Base-by-base conservation (phyloP, 805 yeast genomes). In the Millerozyma acaciae region DNA sequence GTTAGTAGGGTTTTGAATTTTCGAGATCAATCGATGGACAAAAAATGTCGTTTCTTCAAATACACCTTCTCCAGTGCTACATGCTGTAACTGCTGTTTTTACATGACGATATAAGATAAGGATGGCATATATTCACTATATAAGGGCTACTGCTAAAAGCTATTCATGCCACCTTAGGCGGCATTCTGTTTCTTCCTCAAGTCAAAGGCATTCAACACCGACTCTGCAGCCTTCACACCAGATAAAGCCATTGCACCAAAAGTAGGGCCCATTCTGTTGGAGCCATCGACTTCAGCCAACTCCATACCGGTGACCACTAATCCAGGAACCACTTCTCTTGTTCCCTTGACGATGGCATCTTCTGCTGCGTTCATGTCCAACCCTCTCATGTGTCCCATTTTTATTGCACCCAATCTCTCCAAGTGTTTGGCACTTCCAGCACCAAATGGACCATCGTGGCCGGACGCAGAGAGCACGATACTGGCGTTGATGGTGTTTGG, bases 401-500 rank as follows among this genome's bases (percentile, higher is more conserved):
- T 36, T 35, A 61, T 56, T 8, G 50, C 50, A 15, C 55, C 55
- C 34, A 62, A 52, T 23, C 50, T 45, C 33, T 61, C 58, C 44
- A 64, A 51, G 59, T 89, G 73, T 68, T 82, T 82, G 42, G 83
- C 87, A 40, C 78, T 73, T 63, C 80, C 80, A 6, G 89, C 88
- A 39, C 89, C 89, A 61, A 81, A 79, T 33, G 87, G 88, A 49
- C 90, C 89, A 54, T 82, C 90, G 52, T 82, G 89, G 38, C 89
- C 90, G 20, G 86, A 76, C 42, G 87, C 76, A 10, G 87, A 80
- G 37, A 83, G 65, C 37, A 82, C 76, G 35, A 83, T 76, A 52
- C 65, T 55, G 40, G 69, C 66, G 50, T 81, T 82, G 65, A 82
- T 78, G 40, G 86, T 81, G 64, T 81, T 80, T 31, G 89, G 88